These are phyloP conservation scores for Taxawa tesnikishii DNA, from an alignment of 2,329 filamentous ascomycete genomes.

Conservation along the genomic window DNA sequence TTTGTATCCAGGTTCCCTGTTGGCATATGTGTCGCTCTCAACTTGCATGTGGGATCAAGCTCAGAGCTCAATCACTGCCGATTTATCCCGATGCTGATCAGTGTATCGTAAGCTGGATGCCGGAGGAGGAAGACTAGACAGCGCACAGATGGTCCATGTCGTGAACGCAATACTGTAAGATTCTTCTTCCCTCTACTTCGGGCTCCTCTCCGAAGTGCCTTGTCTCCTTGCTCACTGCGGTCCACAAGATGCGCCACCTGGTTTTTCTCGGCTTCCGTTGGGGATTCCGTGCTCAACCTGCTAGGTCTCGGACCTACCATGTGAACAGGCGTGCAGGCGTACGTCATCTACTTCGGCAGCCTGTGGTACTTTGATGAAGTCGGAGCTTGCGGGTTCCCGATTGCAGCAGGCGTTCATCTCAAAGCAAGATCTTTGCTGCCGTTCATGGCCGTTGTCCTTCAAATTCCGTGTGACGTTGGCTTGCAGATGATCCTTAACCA, in stretches of 20 bases:
- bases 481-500: slow-evolving; percentile 10
- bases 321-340: slow-evolving; percentile 14
- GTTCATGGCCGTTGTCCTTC: slow-evolving; percentile 19
- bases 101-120: slow-evolving; percentile 13
- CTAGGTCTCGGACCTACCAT: slow-evolving; percentile 14
- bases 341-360: slow-evolving; percentile 17
- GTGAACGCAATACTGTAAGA: slow-evolving; percentile 14
- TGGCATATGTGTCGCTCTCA: slow-evolving; percentile 12
- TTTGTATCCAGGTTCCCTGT: slow-evolving; percentile 10
- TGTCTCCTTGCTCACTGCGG: background rate
- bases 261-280: slow-evolving; percentile 16
- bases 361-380: slow-evolving; percentile 16
- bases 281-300: slow-evolving; percentile 16
- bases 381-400: slow-evolving; percentile 14
- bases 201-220: background rate
- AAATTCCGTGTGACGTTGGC: slow-evolving; percentile 17
- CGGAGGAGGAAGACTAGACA: slow-evolving; percentile 16
- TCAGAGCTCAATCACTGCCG: no score
- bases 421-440: slow-evolving; percentile 17
- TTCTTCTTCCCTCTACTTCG: background rate
- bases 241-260: slow-evolving; percentile 14
- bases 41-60: background rate
- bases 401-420: slow-evolving; percentile 15
- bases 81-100: no score
- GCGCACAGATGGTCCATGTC: slow-evolving; percentile 15